Base-by-base conservation (phyloP, 768 basidiomycete species). In the Termitomyces sp. region DNA sequence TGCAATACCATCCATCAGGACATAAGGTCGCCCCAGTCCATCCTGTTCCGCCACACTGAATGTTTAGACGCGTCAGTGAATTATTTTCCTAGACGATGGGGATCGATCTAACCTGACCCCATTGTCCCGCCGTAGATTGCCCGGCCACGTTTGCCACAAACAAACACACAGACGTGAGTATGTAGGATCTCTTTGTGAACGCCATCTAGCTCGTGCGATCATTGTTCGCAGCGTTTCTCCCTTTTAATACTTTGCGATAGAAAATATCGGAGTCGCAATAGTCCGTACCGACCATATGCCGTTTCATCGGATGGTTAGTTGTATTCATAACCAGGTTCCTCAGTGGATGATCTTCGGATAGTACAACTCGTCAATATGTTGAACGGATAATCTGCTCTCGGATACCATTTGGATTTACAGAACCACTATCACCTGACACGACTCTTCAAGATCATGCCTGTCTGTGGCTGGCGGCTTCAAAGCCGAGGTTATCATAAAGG, bases 21-120 rank as follows among this genome's bases (percentile, higher is more conserved):
- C 81, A 85, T 3, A 67, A 64, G 3, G 81, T 83, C 7, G 80
- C 66, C 12, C 82, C 82, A 7, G 73, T 64, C 77, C 79, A 83
- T 3, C 77, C 78, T 47, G 68, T 71, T 7, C 80, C 80, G 43
- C 80, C 80, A 57, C 82, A 83, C 80, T 83, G 52, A n/a, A 10
- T 22, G 36, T 43, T 52, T 18, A n/a, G 23, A 29, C 38, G 47
- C n/a, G 25, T 43, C 36, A 39, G 58, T 10, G 11, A 39, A 38
- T 16, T 22, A 44, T 27, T 29, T 18, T 22, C 7, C 5, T 22
- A 27, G 20, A 5, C 18, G 45, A 13, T 29, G 42, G n/a, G 40
- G 27, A 18, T 32, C n/a, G 36, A 57, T 47, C 62, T 57, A 50
- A 73, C 73, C 68, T 76, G 75, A 5, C 73, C 74, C 53, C 69